Evolutionary conservation across 192 early-diverging fungal species (phyloP), one percentile per base, ranked within the genome.

Genomic region (Podila verticillata): DNA sequence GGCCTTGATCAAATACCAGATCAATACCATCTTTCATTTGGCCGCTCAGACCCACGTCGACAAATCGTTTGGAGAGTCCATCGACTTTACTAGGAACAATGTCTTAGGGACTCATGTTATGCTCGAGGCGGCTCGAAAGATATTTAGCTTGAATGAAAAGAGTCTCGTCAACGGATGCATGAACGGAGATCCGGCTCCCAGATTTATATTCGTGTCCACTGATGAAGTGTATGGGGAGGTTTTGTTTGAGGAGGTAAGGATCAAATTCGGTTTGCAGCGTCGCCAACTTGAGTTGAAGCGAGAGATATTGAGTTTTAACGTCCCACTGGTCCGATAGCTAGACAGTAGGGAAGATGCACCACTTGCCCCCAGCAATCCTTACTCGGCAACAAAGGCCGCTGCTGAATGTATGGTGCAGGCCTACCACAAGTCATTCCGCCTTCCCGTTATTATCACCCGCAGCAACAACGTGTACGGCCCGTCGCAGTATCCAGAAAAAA

Each of bases 151-250:
- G 13, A 24, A 63, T 1, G 54, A 22, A 54, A 29, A 31, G 64
- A 15, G 20, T 22, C 22, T 6, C 10, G 7, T 22, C 10, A 62
- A 22, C 19, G 61, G 35, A 36, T 19, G 15, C 12, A 31, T 48
- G 13, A 19, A 22, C 26, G 68, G 73, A 5, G 68, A 87, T 70
- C 74, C 73, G 6, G 73, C 92, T 17, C 84, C 84, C 54, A 73
- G 88, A 26, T 94, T 95, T 82, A 89, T 95, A 68, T 92, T 92
- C 82, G 89, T 95, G 29, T 87, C 84, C 63, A 95, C 94, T 0
- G 94, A 95, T 74, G 94, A 95, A 75, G 94, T 95, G 3, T 95
- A 95, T 66, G 94, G 94, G 2, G 92, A 93, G 74, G 89, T 89
- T 2, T 73, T 56, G 48, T 61, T 87, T 57, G 87, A 74, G 31